phyloP scores from a whole-genome alignment of 1,284 basidiomycete genomes.

The Termitomyces sp. region DNA sequence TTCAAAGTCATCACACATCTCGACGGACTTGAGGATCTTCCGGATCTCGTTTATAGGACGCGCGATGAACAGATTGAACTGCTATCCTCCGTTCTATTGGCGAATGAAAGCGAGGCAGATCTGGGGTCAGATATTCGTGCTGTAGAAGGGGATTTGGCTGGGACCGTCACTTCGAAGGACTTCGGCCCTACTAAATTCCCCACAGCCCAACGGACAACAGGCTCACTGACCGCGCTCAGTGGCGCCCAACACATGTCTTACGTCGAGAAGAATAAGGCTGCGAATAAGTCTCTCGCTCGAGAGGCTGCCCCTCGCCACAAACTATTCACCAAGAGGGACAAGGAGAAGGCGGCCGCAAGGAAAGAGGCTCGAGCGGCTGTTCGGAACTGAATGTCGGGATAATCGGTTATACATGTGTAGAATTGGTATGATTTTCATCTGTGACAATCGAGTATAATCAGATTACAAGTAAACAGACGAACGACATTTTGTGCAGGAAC shows the following conservation, averaged over 20 bases:
- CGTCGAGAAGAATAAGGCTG: constrained; percentile 86
- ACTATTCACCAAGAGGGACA: constrained; percentile 76
- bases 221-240: constrained; percentile 79
- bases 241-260: constrained; percentile 90
- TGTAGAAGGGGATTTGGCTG: constrained; percentile 74
- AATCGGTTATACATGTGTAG: constrained; percentile 9
- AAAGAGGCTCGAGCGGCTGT: constrained; percentile 22
- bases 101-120: constrained; percentile 89
- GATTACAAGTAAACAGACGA: not conserved
- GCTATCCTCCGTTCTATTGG: constrained; percentile 86
- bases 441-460: constrained; percentile 8
- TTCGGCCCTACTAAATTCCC: constrained; percentile 63
- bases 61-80: constrained; percentile 94
- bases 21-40: constrained; percentile 84
- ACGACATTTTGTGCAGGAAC: not conserved
- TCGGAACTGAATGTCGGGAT: constrained; percentile 17
- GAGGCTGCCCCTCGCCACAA: constrained; percentile 67
- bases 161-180: constrained; percentile 74
- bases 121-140: constrained; percentile 79
- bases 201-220: constrained; percentile 77
- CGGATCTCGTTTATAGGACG: constrained; percentile 89
- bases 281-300: constrained; percentile 79
- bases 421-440: constrained; percentile 8
- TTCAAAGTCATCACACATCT: constrained; percentile 99
- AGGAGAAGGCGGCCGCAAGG: constrained; percentile 24